Base-by-base conservation (phyloP, 192 early-diverging fungal species). In the Coemansia sp. region DNA sequence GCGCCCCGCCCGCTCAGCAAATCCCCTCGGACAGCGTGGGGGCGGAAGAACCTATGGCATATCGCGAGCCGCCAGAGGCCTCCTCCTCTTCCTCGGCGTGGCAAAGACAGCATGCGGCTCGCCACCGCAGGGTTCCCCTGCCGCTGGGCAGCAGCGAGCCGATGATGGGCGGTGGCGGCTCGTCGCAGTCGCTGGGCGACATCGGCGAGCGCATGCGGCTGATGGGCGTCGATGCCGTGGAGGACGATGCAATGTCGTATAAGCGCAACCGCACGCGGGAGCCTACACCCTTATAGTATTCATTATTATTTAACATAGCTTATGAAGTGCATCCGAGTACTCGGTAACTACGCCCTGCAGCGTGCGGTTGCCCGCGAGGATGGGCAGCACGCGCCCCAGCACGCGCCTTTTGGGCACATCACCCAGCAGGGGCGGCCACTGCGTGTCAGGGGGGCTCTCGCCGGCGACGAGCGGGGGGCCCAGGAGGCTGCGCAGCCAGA, bases 351-450 rank as follows among this genome's bases (percentile, higher is more conserved):
- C 69, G 21, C 86, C 61, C 59, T 92, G 91, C 59, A 91, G 68
- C 7, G 84, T 68, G 48, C 91, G 81, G 67, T 92, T 92, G 24
- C 85, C 73, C 68, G 91, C 85, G 27, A 95, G 81, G 1, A 91
- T 76, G 0, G 88, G 89, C 34, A 95, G 66, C 16, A 93, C 71
- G 48, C 89, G 86, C 40, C 76, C 72, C 4, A 95, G 53, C 9
- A 93, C 64, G 40, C 85, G 83, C 9, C 87, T 87, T 53, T 95
- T 95, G 37, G 86, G 81, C 56, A 86, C 73, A 7, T 84, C 78
- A 72, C 85, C 69, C 42, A 79, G 37, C 37, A 46, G 34, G 42
- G 46, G 37, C 33, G 16, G 33, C 64, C 67, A 70, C 13, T 45
- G 24, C 3, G 41, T 9, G 59, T 60, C 29, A 41, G 61, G 11